phyloP scores from a whole-genome alignment of 2,329 filamentous ascomycete species.

The Aspergillus spinulosporus region DNA sequence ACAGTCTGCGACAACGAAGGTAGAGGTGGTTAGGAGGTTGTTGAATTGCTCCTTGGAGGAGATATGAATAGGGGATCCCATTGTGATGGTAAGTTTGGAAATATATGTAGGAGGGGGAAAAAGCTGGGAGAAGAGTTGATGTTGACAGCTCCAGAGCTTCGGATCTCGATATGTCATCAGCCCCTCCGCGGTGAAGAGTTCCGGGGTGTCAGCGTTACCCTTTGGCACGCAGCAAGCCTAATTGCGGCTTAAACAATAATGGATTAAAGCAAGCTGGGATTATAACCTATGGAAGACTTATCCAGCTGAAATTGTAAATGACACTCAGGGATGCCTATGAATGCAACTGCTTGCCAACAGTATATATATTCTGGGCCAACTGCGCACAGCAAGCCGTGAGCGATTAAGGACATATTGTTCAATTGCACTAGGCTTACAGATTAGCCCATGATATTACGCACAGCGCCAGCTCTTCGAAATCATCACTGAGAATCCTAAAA shows the following conservation, averaged over 20 bases:
- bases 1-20: conserved; percentile 88
- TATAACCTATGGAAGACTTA: no score
- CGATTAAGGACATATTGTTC: neutral
- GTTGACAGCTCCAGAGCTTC: conserved; percentile 4
- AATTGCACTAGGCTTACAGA: no score
- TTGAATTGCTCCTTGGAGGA: conserved; percentile 67
- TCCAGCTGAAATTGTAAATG: neutral
- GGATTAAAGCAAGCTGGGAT: no score
- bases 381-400: no score
- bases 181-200: conserved; percentile 17
- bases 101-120: conserved; percentile 11
- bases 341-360: no score
- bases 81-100: conserved; percentile 31
- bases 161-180: conserved; percentile 32
- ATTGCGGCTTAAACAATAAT: neutral
- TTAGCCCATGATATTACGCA: no score
- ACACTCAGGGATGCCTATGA: neutral
- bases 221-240: neutral
- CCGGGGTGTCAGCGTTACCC: neutral
- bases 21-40: conserved; percentile 67
- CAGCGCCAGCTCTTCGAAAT: no score
- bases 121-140: conserved; percentile 18
- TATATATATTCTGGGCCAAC: no score
- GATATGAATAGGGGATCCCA: conserved; percentile 53
- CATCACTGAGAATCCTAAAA: no score